A percentile compares a stretch with the other conserved stretches of the same genome.
These are phyloP conservation scores for Candida sithepensis DNA, from an alignment of 805 yeast genomes.

Conservation along the genomic window DNA sequence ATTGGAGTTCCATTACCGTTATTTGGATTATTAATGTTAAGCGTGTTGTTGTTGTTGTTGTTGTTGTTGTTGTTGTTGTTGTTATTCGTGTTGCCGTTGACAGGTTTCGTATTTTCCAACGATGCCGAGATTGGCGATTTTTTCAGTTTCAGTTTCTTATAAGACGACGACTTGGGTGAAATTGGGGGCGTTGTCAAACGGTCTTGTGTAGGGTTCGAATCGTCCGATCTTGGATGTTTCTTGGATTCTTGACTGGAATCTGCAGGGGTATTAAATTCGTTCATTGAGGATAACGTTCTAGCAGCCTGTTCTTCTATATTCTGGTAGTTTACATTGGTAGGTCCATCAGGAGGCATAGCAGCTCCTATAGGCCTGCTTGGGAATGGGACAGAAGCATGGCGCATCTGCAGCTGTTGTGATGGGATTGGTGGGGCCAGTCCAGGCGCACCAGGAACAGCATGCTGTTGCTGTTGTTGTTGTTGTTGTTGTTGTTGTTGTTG, in stretches of 20 bases:
- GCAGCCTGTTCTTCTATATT: conserved; percentile 29
- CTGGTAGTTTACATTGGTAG: conserved; percentile 5
- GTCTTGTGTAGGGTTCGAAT: conserved; percentile 3
- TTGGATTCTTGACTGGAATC: neutral
- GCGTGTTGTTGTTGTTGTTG: neutral
- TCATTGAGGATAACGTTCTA: conserved; percentile 25
- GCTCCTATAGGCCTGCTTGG: neutral
- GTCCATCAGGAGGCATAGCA: neutral
- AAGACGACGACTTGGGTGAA: conserved; percentile 20
- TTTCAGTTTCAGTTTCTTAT: conserved; percentile 17
- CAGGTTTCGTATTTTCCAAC: neutral
- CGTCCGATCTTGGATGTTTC: neutral
- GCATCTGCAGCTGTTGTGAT: neutral
- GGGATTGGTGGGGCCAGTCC: neutral
- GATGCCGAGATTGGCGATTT: conserved; percentile 9
- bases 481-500: neutral
- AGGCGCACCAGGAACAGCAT: neutral
- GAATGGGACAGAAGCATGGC: conserved; percentile 6
- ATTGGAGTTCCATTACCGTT: neutral
- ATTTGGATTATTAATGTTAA: too few species aligned
- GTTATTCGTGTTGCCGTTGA: neutral
- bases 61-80: neutral
- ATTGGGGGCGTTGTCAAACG: conserved; percentile 23
- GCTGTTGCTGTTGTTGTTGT: neutral
- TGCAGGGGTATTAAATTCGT: conserved; percentile 9